Evolutionary conservation across 2,329 filamentous ascomycete genomes (phyloP), one percentile per base, ranked within the genome.

Genomic region (Bertia moriformis): DNA sequence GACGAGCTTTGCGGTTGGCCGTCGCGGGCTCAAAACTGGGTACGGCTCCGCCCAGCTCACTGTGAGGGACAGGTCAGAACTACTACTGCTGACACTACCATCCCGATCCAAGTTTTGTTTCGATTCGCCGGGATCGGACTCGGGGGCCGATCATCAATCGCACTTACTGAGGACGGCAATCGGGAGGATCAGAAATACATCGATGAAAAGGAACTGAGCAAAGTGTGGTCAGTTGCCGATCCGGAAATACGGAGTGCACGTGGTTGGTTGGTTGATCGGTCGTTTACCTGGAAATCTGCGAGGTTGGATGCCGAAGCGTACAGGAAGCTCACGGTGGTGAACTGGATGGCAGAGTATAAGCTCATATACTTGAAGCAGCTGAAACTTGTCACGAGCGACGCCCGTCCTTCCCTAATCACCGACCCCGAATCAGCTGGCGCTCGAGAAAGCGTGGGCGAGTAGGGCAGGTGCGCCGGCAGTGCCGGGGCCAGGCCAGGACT

Each of bases 281-380:
- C 22, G n/a, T n/a, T 45, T 54, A 76, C 72, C 60, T 96, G 91
- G 54, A 98, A 96, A 57, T 98, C 91, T 38, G 89, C 93, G 4
- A 98, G 66, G 54, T 98, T 98, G 5, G 85, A 93, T 10, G 83
- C 91, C 4, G 79, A 87, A 4, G 87, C 84, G 58, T 98, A 98
- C 14, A 98, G 70, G 55, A 98, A 95, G 68, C 83, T 93, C 52
- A 98, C 93, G 1, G 86, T 86, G 4, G 86, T 93, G 64, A 98
- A 98, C 58, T 98, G 91, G 46, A 98, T 98, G n/a, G 91, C 89
- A 2, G 88, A 95, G 65, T 98, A 98, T 46, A 98, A 62, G 50
- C 84, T 93, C 93, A 98, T 98, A 61, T 93, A 98, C 65, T 96
- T 98, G 71, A 98, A 98, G 64, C 91, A 98, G 63, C 85, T 93